Base-by-base conservation (phyloP, 2,329 filamentous ascomycete species). In the Hymenoscyphus repandus region DNA sequence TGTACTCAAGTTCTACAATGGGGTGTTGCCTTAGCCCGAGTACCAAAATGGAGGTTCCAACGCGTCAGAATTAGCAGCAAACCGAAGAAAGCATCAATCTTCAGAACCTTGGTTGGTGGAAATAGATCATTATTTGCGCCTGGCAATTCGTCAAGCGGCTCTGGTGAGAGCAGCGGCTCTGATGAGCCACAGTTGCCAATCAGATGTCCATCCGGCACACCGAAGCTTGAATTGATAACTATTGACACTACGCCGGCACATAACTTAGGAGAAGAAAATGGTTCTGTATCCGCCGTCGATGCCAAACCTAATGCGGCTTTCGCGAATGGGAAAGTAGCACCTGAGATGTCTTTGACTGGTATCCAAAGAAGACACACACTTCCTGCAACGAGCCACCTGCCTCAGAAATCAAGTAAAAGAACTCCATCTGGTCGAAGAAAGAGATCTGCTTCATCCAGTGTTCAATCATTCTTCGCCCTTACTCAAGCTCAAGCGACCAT, bases 41-140 rank as follows among this genome's bases (percentile, higher is more conserved):
- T 97, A 15, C 93, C 93, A 2, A 90, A 83, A 61, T 96, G 92
- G 90, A 87, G 91, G 39, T 91, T 97, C 62, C 79, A 82, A 60
- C 80, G 83, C 49, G 71, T 75, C 27, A 54, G 38, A 43, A 47
- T 48, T 22, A 27, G 45, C 2, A 30, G 39, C 12, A 61, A 52
- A 27, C 13, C 42, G 17, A 57, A 44, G 47, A 46, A 37, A 12
- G n/a, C 36, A 12, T 49, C 42, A 12, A 22, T 49, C 18, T 39
- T 53, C 4, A 45, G 52, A 42, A 56, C 48, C 15, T 42, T 49
- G 5, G 44, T 58, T 53, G 13, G 53, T 34, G 22, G 38, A 40
- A 40, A 40, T 20, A 40, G 11, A 18, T 17, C 10, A 11, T 40
- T 20, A 11, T 18, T 40, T 18, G 5, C 38, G 18, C n/a, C n/a